A percentile compares a stretch with the other conserved stretches of the same genome.
These are phyloP conservation scores for Paecilomyces sp. DNA, from an alignment of 2,329 filamentous ascomycete genomes.

Conservation along the genomic window DNA sequence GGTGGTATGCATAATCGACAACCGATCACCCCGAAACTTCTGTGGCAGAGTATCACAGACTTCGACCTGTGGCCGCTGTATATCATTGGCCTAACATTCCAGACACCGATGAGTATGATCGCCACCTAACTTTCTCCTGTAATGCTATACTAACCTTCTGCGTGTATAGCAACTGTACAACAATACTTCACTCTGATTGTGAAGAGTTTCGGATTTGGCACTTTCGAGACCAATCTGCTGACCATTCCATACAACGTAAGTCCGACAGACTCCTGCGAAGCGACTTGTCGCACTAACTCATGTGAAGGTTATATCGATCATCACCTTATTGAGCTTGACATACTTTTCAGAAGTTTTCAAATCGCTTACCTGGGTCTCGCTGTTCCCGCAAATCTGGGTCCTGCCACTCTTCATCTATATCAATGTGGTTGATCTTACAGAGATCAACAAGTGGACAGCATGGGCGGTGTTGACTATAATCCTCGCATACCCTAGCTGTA, in stretches of 20 bases:
- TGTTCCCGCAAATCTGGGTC: slow-evolving; percentile 45
- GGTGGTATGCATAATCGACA: slow-evolving; percentile 52
- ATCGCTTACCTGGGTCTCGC: slow-evolving; percentile 40
- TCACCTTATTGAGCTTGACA: slow-evolving; percentile 16
- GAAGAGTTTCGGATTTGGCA: slow-evolving; percentile 30
- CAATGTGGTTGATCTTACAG: slow-evolving; percentile 29
- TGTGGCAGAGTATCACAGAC: slow-evolving; percentile 45
- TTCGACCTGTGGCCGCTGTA: slow-evolving; percentile 42
- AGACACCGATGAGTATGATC: not conserved
- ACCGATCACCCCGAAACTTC: slow-evolving; percentile 37
- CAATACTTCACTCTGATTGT: slow-evolving; percentile 41
- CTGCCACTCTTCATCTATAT: slow-evolving; percentile 44
- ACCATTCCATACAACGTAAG: slow-evolving; percentile 16
- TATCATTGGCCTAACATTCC: not conserved
- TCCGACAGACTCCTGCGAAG: not conserved
- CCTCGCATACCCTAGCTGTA: slow-evolving; percentile 41
- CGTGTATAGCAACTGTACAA: not conserved
- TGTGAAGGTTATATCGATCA: slow-evolving; percentile 37
- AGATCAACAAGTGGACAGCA: slow-evolving; percentile 35
- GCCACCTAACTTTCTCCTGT: not conserved
- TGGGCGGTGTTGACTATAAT: slow-evolving; percentile 36
- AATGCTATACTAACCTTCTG: not conserved
- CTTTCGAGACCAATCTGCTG: slow-evolving; percentile 18
- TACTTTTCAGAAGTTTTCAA: slow-evolving; percentile 25
- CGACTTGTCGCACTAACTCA: not conserved